Base-by-base conservation (phyloP, 2,329 filamentous ascomycete genomes). In the Lasiodiplodia sp. region DNA sequence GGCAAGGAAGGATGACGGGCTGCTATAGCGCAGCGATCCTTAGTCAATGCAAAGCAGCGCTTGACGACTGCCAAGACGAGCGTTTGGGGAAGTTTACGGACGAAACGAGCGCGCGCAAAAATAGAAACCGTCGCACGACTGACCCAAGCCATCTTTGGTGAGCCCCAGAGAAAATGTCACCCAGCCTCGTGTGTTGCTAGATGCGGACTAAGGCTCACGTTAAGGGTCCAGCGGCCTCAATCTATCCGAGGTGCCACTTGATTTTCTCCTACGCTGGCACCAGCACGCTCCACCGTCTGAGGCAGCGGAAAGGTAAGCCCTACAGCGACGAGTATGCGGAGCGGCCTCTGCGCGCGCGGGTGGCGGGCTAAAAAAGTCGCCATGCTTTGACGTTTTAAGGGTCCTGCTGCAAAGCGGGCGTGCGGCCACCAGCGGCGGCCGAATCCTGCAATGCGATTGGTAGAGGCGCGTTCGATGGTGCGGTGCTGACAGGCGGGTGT, bases 191-290 rank as follows among this genome's bases (percentile, higher is more conserved):
- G 25, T 49, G 14, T 31, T 52, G 10, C 60, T 47, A 6, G 12
- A 64, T 52, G 18, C 31, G 60, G 60, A 23, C 47, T n/a, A 52
- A 64, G 44, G 44, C 60, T 38, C 56, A 21, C 47, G 8, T 37
- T 64, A 47, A 64, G 60, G 60, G 60, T 64, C 60, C 60, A 64
- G 60, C 14, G 25, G 44, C 25, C 58, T n/a, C 47, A 64, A 64
- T 52, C 47, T 64, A 64, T 64, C 31, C 44, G 47, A 52, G 12
- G 21, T 64, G n/a, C 44, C 60, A 64, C 60, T 38, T 64, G 14
- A 28, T 28, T 21, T 31, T 64, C n/a, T 49, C 51, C 44, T 53
- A 28, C 47, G 60, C 60, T 38, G 44, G 38, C 57, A 40, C 57
- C 18, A 34, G 47, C 38, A 51, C 25, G 31, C 18, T 51, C 44